phyloP scores from a whole-genome alignment of 495 filamentous ascomycete species.

The Clohesyomyces aquaticus region DNA sequence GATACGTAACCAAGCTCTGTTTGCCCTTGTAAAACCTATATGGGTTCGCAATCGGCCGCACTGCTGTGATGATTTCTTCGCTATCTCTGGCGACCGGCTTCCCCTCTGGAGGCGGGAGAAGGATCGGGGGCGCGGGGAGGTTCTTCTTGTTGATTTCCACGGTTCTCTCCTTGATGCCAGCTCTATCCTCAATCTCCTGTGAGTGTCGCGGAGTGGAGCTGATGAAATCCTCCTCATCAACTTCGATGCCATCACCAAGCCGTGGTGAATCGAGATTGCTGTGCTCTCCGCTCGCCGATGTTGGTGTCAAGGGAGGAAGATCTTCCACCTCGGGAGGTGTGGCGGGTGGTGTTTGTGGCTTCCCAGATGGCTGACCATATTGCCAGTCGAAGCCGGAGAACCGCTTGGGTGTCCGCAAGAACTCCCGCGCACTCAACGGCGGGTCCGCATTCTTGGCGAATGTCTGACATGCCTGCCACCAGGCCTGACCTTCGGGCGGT shows the following conservation, averaged over 20 bases:
- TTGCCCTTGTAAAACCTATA: conserved; percentile 27
- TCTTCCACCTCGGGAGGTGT: conserved; percentile 27
- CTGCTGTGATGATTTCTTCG: conserved; percentile 7
- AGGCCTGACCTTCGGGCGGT: conserved; percentile 20
- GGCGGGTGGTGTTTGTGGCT: conserved; percentile 15
- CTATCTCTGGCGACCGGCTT: conserved; percentile 8
- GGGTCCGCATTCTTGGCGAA: conserved; percentile 24
- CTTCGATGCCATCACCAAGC: neutral
- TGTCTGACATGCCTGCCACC: conserved; percentile 35
- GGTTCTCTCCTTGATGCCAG: conserved; percentile 25
- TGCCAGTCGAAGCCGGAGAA: conserved; percentile 27
- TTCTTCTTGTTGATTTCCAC: conserved; percentile 25
- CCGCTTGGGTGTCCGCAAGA: conserved; percentile 25
- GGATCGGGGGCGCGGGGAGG: conserved; percentile 11
- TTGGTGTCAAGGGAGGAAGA: conserved; percentile 30
- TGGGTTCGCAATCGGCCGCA: neutral
- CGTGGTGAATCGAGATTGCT: conserved; percentile 9
- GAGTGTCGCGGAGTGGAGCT: conserved; percentile 4
- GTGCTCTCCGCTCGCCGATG: conserved; percentile 13
- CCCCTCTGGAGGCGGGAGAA: conserved; percentile 13
- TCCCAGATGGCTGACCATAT: neutral
- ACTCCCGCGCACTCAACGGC: conserved; percentile 27
- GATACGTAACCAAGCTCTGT: conserved; percentile 23
- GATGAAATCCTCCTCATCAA: neutral
- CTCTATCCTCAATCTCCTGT: neutral